Percentiles rank a stretch among this genome's conserved stretches.
Evolutionary conservation across 805 yeast species (phyloP).

Genomic region (Yarrowia porcina): DNA sequence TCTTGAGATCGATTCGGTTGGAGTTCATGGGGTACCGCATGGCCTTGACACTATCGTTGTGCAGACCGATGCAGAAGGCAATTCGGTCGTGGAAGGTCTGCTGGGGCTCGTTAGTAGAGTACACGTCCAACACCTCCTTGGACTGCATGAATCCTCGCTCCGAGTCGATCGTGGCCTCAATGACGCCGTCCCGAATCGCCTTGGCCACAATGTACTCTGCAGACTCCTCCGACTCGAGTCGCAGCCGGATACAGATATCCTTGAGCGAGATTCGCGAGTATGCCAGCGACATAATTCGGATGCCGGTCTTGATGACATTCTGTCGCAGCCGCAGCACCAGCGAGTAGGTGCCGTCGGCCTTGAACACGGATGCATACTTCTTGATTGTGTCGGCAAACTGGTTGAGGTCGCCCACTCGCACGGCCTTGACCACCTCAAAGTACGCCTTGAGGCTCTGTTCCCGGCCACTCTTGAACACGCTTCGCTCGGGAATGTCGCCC

Average conservation of each 20-base stretch:
- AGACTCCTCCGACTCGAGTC: conserved; percentile 88
- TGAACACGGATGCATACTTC: conserved; percentile 58
- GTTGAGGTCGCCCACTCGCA: conserved; percentile 83
- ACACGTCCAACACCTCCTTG: conserved; percentile 78
- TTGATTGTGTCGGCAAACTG: conserved; percentile 69
- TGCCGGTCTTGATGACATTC: conserved; percentile 96
- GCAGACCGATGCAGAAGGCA: conserved; percentile 79
- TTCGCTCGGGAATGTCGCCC: conserved; percentile 94
- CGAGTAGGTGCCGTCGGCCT: conserved; percentile 76
- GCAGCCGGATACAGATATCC: conserved; percentile 90
- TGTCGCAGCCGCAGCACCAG: conserved; percentile 87
- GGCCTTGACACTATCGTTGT: conserved; percentile 88
- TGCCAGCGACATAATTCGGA: conserved; percentile 84
- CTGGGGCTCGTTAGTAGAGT: conserved; percentile 85
- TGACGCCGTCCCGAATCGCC: conserved; percentile 95
- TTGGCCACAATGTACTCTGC: conserved; percentile 97
- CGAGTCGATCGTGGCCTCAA: conserved; percentile 91
- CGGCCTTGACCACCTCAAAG: conserved; percentile 84
- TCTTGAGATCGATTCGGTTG: conserved; percentile 49
- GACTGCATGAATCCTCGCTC: conserved; percentile 89
- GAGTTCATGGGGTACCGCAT: conserved; percentile 81
- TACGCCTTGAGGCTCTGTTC: conserved; percentile 70
- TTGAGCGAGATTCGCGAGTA: conserved; percentile 86
- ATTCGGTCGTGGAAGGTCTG: conserved; percentile 88
- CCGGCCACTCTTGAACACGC: conserved; percentile 63